Evolutionary conservation across 1,139 yeast species (phyloP), one percentile per base, ranked within the genome.

Genomic region (Kodamaea arcana): DNA sequence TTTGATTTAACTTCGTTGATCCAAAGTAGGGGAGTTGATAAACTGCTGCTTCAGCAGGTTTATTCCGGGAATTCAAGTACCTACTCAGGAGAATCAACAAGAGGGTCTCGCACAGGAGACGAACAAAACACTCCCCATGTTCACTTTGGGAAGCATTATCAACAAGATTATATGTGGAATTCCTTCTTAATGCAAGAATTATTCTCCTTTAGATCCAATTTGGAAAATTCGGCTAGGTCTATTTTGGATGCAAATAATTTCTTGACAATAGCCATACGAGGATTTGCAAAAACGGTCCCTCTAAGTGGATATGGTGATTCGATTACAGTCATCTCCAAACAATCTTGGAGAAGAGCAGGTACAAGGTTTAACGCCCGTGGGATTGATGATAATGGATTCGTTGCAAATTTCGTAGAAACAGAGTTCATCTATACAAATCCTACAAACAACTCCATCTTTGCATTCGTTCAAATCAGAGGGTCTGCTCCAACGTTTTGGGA

Each of bases 401-500:
- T 92, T 12, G 97, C 98, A 22, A 94, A 92, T 58, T 92, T 86
- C 57, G 97, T 92, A 23, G 98, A 92, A 52, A 86, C 97, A 0
- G 99, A 94, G 56, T 74, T 87, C 31, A 81, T 92, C 24, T 54
- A 46, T 38, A 40, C 44, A 31, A 45, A 46, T 32, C 62, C 67
- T 10, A 45, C 64, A 9, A 56, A 54, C 24, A 39, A 50, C 4
- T 75, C 75, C 33, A 69, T 81, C 24, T 87, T 78, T 54, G 79
- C 97, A 2, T 90, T 81, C 55, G 78, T 84, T 1, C 96, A 90
- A 57, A 76, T 92, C 12, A 70, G 99, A 56, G 99, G 99, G 3
- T 84, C 95, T 12, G 92, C 92, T 3, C 98, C 99, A 0, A 72
- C 94, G 1, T 94, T 94, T 54, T 94, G 98, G 98, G 98, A 94